These are phyloP conservation scores for Trebouxia sp. DNA, from an alignment of 139 green algal genomes.

Conservation along the genomic window DNA sequence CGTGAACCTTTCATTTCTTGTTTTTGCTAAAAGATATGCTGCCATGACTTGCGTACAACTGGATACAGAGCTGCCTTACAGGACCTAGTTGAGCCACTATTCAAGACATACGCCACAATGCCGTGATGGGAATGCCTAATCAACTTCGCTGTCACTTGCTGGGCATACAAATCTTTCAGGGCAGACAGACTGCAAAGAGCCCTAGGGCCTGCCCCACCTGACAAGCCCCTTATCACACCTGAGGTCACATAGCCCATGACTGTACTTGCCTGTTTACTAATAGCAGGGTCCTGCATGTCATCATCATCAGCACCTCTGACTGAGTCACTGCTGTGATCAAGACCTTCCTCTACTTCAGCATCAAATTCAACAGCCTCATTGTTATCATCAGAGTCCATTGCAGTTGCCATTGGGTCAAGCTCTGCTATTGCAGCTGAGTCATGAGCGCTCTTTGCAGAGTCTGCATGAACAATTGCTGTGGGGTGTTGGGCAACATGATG, in stretches of 20 bases:
- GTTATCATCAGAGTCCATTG: not conserved
- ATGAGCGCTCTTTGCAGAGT: not conserved
- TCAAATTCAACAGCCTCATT: not conserved
- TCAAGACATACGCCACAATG: not conserved
- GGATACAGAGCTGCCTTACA: constrained; percentile 33
- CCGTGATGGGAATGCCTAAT: not conserved
- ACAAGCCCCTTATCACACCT: constrained; percentile 31
- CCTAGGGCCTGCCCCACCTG: constrained; percentile 21
- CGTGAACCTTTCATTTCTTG: too few relatives aligned
- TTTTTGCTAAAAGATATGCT: too few relatives aligned
- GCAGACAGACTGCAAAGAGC: constrained; percentile 4
- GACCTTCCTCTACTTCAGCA: not conserved
- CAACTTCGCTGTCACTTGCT: not conserved
- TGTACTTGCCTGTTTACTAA: not conserved
- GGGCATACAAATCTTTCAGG: constrained; percentile 13
- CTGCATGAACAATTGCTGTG: not conserved
- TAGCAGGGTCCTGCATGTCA: not conserved
- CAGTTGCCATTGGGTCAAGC: too few relatives aligned
- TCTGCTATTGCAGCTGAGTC: not conserved
- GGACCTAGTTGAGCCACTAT: not conserved
- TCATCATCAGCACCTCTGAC: not conserved
- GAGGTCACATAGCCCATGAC: constrained; percentile 37
- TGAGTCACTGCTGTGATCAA: not conserved
- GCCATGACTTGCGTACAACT: too few relatives aligned
- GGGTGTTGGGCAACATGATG: too few relatives aligned